A percentile compares a stretch with the other conserved stretches of the same genome.
phyloP scores from a whole-genome alignment of 169 alveolate species.

The Plasmodium fragile region DNA sequence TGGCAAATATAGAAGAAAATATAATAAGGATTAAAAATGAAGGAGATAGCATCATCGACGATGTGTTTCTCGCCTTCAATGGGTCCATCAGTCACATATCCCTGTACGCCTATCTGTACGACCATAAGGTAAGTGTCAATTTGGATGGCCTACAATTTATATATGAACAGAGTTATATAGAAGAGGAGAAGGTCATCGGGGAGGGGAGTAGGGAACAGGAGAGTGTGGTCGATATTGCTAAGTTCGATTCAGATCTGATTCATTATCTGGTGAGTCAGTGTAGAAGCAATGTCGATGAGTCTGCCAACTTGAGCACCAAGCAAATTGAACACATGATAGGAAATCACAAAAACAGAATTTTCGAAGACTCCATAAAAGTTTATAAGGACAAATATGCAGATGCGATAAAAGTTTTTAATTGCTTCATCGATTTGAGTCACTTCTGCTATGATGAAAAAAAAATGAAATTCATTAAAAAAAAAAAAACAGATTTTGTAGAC shows the following conservation, averaged over 20 bases:
- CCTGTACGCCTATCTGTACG: conserved; percentile 43
- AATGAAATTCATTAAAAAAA: conserved; percentile 76
- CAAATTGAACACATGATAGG: conserved; percentile 34
- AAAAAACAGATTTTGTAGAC: conserved; percentile 30
- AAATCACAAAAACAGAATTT: conserved; percentile 31
- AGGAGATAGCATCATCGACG: conserved; percentile 49
- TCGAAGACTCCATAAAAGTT: conserved; percentile 27
- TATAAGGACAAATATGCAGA: conserved; percentile 50
- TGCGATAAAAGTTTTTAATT: conserved; percentile 78
- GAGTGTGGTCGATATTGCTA: conserved; percentile 30
- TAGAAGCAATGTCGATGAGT: conserved; percentile 3
- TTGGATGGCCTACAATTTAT: conserved; percentile 37
- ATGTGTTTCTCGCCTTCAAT: conserved; percentile 49
- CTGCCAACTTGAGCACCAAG: conserved; percentile 16
- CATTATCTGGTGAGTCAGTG: conserved; percentile 45
- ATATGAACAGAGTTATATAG: conserved; percentile 57
- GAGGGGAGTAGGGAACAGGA: conserved; percentile 33
- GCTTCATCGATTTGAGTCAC: conserved; percentile 67
- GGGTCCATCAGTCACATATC: conserved; percentile 63
- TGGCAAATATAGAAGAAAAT: conserved; percentile 42
- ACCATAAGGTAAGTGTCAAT: conserved; percentile 34
- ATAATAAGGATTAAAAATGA: conserved; percentile 72
- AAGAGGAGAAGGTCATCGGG: conserved; percentile 41
- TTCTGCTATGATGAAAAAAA: conserved; percentile 19
- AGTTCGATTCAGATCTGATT: conserved; percentile 54